Conservation (phyloP, 495 filamentous ascomycete species). For the Aspergillus carlsbadensis region DNA sequence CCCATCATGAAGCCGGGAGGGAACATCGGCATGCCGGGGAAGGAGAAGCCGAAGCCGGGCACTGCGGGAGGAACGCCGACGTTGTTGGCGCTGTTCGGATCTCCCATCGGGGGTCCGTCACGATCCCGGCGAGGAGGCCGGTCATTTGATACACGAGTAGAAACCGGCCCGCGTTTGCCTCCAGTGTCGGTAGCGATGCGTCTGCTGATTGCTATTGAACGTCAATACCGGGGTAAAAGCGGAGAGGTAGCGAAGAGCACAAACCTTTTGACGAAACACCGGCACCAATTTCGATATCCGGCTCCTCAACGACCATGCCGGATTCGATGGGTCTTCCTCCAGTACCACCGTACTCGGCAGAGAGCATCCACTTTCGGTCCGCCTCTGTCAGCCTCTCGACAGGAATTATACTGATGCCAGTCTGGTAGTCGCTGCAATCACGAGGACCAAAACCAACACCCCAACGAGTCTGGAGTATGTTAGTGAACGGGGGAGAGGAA, state of each 20-base stretch:
- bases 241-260: conserved; percentile 4
- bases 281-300: conserved; percentile 96
- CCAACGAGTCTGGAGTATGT: conserved; percentile 76
- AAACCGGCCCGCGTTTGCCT: conserved; percentile 71
- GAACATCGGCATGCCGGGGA: conserved; percentile 67
- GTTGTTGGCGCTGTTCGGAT: conserved; percentile 47
- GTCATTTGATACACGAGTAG: conserved; percentile 55
- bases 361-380: conserved; percentile 96
- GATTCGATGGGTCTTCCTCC: conserved; percentile 77
- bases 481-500: too few relatives aligned
- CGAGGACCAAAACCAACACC: conserved; percentile 96
- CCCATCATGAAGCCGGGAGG: conserved; percentile 63
- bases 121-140: conserved; percentile 43
- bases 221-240: not conserved
- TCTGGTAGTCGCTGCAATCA: conserved; percentile 94
- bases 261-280: conserved; percentile 89
- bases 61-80: conserved; percentile 60
- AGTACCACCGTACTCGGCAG: conserved; percentile 88
- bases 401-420: conserved; percentile 89
- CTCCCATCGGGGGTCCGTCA: conserved; percentile 27
- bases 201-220: conserved; percentile 66
- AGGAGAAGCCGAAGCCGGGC: conserved; percentile 68
- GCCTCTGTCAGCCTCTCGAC: conserved; percentile 91
- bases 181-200: conserved; percentile 78
- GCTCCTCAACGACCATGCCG: conserved; percentile 91